Evolutionary conservation across 108 stramenopile species (phyloP).

Genomic region (Nitzschia putrida): DNA sequence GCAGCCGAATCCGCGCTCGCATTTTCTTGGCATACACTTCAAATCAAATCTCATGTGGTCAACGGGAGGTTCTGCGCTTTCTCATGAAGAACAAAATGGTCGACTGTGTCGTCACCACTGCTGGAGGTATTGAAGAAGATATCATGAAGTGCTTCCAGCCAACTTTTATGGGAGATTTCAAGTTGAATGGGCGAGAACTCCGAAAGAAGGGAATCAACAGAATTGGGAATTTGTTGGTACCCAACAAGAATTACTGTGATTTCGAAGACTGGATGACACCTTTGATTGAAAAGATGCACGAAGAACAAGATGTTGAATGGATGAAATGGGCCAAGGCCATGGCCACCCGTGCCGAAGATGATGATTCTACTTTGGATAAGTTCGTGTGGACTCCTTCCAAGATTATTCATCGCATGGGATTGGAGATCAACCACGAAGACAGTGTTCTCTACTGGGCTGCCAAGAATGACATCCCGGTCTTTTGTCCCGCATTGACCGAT

Average conservation of each 20-base stretch:
- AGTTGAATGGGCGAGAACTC: conserved; percentile 81
- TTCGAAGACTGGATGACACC: conserved; percentile 99
- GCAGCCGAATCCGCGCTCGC: conserved; percentile 80
- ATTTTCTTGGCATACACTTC: conserved; percentile 97
- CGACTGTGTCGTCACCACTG: conserved; percentile 95
- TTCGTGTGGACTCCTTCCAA: conserved; percentile 92
- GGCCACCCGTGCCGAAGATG: conserved; percentile 15
- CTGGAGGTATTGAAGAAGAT: conserved; percentile 99
- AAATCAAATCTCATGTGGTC: conserved; percentile 97
- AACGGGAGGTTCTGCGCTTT: conserved; percentile 95
- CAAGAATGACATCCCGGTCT: conserved; percentile 97
- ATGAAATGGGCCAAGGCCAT: conserved; percentile 48
- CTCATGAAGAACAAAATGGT: conserved; percentile 95
- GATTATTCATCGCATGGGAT: conserved; percentile 93
- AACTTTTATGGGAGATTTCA: conserved; percentile 96
- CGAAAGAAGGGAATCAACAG: conserved; percentile 95
- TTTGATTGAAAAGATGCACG: conserved; percentile 91
- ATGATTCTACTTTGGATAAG: conserved; percentile 32
- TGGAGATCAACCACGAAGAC: conserved; percentile 92
- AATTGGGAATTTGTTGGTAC: conserved; percentile 95
- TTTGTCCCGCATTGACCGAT: conserved; percentile 99
- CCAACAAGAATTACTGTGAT: conserved; percentile 97
- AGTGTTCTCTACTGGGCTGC: conserved; percentile 97
- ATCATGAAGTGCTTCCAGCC: conserved; percentile 98
- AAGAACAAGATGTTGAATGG: conserved; percentile 88